Conservation (phyloP, 2,329 filamentous ascomycete genomes). For the Thielaviopsis cerberus region DNA sequence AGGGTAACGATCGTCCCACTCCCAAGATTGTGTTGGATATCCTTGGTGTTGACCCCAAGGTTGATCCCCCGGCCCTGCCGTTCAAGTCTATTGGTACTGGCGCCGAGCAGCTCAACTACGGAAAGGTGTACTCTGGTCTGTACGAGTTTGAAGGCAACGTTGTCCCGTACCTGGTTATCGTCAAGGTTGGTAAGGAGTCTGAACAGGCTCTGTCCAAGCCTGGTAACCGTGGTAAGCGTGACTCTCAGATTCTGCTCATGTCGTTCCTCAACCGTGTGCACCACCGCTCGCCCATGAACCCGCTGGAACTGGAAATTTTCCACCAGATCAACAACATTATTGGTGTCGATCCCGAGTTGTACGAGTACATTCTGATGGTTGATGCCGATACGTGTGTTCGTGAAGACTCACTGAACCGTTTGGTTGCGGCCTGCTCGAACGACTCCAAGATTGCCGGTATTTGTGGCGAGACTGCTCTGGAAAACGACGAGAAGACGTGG, state of each 20-base stretch:
- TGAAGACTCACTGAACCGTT: slow-evolving; percentile 78
- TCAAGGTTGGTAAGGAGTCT: slow-evolving; percentile 94
- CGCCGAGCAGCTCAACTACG: slow-evolving; percentile 88
- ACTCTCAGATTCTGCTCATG: slow-evolving; percentile 89
- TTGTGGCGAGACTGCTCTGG: slow-evolving; percentile 86
- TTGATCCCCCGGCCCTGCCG: slow-evolving; percentile 80
- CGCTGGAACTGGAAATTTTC: slow-evolving; percentile 92
- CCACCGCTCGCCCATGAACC: slow-evolving; percentile 82
- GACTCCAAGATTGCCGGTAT: slow-evolving; percentile 94
- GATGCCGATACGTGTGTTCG: slow-evolving; percentile 91
- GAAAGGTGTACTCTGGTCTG: slow-evolving; percentile 92
- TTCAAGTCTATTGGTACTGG: slow-evolving; percentile 86
- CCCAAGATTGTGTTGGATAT: slow-evolving; percentile 97
- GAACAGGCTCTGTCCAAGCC: slow-evolving; percentile 83
- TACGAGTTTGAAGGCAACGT: slow-evolving; percentile 97
- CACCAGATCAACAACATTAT: slow-evolving; percentile 99
- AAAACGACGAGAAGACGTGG: slow-evolving; percentile 89
- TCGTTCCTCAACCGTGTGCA: slow-evolving; percentile 97
- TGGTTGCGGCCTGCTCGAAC: slow-evolving; percentile 82
- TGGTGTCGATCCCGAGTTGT: slow-evolving; percentile 88
- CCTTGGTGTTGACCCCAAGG: slow-evolving; percentile 87
- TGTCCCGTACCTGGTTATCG: slow-evolving; percentile 84
- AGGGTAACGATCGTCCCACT: slow-evolving; percentile 87
- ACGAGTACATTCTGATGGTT: slow-evolving; percentile 93
- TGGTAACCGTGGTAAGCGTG: slow-evolving; percentile 94